phyloP scores from a whole-genome alignment of 306 rosid species.

The Arachis stenosperma region DNA sequence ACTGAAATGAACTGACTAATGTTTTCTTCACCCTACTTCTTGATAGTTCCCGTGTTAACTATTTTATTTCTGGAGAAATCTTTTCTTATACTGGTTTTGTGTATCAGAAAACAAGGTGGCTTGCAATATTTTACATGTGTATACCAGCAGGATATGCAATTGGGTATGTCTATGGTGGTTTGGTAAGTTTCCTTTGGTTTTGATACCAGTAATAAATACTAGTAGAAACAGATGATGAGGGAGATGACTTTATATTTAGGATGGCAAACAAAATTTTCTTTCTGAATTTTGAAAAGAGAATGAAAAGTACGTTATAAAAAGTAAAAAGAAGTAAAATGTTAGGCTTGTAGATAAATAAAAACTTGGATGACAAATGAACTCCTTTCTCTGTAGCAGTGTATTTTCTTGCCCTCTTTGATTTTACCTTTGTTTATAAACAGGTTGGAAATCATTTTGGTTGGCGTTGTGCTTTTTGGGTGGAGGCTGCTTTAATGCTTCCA shows the following conservation, averaged over 20 bases:
- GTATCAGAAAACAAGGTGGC: conserved; percentile 85
- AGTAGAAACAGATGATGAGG: conserved; percentile 5
- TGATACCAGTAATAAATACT: conserved; percentile 15
- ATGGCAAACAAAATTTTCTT: conserved; percentile 20
- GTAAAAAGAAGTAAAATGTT: conserved; percentile 23
- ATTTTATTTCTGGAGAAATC: conserved; percentile 23
- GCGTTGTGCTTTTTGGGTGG: conserved; percentile 88
- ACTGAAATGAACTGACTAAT: conserved; percentile 8
- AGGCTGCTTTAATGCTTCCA: conserved; percentile 82
- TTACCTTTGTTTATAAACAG: conserved; percentile 47
- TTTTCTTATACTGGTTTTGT: conserved; percentile 34
- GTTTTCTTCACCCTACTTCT: conserved; percentile 28
- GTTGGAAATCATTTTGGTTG: conserved; percentile 69
- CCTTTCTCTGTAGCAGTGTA: neutral
- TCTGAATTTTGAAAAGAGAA: conserved; percentile 23
- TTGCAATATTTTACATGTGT: conserved; percentile 83
- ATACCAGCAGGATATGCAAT: conserved; percentile 87
- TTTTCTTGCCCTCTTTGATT: neutral
- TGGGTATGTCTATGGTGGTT: conserved; percentile 88
- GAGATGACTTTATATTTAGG: neutral
- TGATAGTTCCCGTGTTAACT: conserved; percentile 16
- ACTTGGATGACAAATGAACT: conserved; percentile 10
- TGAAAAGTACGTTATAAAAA: conserved; percentile 14
- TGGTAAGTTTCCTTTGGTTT: conserved; percentile 62
- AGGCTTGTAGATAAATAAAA: conserved; percentile 18